Base-by-base conservation (phyloP, 352 stramenopile species). In the Phytophthora megakarya region DNA sequence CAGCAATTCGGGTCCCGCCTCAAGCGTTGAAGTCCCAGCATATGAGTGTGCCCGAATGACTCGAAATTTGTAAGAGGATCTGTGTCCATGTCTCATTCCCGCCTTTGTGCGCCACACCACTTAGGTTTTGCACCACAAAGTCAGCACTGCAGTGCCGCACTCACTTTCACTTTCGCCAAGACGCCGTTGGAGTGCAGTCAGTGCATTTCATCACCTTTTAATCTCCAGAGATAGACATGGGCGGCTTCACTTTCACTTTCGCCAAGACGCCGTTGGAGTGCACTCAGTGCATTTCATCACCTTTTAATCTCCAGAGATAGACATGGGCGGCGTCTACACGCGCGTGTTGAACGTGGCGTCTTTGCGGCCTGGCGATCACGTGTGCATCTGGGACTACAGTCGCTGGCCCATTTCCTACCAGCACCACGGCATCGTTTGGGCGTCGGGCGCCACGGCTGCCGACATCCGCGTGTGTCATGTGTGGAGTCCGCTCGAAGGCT, bases 321-420 rank as follows among this genome's bases (percentile, higher is more conserved):
- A 9, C 13, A 91, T 95, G 79, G 84, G 84, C 55, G 81, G 81
- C 61, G 80, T 90, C 11, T 95, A 93, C 72, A 93, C 83, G 54
- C 85, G 86, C 44, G 84, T 95, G 33, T 68, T 79, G 15, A 85
- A 88, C 61, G 67, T 92, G 54, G 61, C 76, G 49, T 93, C 84
- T 19, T 72, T 95, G 52, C 85, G 87, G 19, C 85, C 87, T 0
- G 87, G 83, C 16, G 86, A 95, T 70, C 86, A 95, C 73, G 84
- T 95, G 54, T 80, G 72, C 42, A 92, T 95, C 69, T 95, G 87
- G 87, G 87, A 95, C 73, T 78, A 78, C 53, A 93, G 83, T 56
- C 87, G 87, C 47, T 95, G 87, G 87, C 87, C 87, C 16, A 77
- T 95, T 46, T 79, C 80, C 33, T 95, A 95, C 73, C 84, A 93